phyloP scores from a whole-genome alignment of 1,284 basidiomycete species.

The Ustilago tritici region DNA sequence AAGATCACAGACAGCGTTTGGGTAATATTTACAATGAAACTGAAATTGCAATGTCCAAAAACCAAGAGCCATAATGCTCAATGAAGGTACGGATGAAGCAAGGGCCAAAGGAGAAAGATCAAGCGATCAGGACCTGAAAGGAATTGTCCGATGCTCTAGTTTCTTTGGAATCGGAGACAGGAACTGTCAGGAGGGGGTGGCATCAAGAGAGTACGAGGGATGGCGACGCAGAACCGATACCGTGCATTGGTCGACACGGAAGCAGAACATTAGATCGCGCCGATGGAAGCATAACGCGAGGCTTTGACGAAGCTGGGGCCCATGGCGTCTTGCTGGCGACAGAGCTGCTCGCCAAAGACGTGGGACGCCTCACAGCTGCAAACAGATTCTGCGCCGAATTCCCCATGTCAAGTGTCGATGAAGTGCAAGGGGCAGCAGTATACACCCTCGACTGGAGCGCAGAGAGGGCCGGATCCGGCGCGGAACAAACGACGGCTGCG shows the following conservation, averaged over 20 bases:
- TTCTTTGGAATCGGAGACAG: too few relatives aligned
- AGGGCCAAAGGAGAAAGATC: background rate
- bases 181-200: too few relatives aligned
- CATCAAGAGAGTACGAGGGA: constrained; percentile 20
- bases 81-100: background rate
- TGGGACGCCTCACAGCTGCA: constrained; percentile 14
- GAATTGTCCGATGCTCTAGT: background rate
- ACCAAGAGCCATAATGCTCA: background rate
- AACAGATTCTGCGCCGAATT: constrained; percentile 13
- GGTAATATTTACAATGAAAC: constrained; percentile 36
- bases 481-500: background rate
- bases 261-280: constrained; percentile 21
- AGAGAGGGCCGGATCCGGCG: background rate
- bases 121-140: background rate
- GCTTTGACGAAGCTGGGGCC: background rate
- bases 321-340: background rate
- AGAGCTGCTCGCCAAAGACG: background rate
- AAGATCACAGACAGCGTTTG: constrained; percentile 3
- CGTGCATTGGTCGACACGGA: constrained; percentile 21
- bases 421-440: background rate
- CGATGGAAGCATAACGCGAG: constrained; percentile 11
- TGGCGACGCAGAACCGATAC: constrained; percentile 16
- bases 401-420: constrained; percentile 10
- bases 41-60: constrained; percentile 9
- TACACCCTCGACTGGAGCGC: background rate